These are phyloP conservation scores for Penicillium vulpinum DNA, from an alignment of 2,329 filamentous ascomycete genomes.

Conservation along the genomic window DNA sequence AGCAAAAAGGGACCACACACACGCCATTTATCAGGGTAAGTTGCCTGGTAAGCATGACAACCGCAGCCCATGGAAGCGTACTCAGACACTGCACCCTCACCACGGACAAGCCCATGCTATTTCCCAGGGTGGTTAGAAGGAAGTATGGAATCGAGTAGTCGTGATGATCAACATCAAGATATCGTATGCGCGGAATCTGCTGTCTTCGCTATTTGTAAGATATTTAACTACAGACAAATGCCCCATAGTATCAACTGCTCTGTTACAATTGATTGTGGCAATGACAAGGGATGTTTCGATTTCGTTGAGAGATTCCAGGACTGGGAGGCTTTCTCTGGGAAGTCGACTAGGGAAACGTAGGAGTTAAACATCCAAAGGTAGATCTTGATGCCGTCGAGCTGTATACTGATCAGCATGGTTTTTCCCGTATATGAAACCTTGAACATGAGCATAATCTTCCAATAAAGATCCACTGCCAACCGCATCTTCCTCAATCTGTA, in stretches of 20 bases:
- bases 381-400: neutral
- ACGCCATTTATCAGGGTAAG: too few species aligned
- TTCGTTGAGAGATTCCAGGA: constrained; percentile 8
- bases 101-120: neutral
- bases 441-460: neutral
- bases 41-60: too few species aligned
- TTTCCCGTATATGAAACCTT: neutral
- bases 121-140: neutral
- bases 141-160: constrained; percentile 7
- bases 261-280: constrained; percentile 14
- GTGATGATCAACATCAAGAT: constrained; percentile 8
- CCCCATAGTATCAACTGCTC: constrained; percentile 11
- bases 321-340: constrained; percentile 29
- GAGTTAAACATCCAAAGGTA: constrained; percentile 57
- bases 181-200: constrained; percentile 14
- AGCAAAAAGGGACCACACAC: too few species aligned
- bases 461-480: constrained; percentile 15
- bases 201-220: constrained; percentile 11
- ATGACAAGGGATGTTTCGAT: constrained; percentile 6
- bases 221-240: constrained; percentile 10
- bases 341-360: constrained; percentile 57
- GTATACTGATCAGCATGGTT: neutral
- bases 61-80: too few species aligned
- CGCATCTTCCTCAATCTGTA: constrained; percentile 59
- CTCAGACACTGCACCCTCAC: too few species aligned